Evolutionary conservation across 2,329 filamentous ascomycete genomes (phyloP), one percentile per base, ranked within the genome.

Genomic region (Fusarium denticulatum): DNA sequence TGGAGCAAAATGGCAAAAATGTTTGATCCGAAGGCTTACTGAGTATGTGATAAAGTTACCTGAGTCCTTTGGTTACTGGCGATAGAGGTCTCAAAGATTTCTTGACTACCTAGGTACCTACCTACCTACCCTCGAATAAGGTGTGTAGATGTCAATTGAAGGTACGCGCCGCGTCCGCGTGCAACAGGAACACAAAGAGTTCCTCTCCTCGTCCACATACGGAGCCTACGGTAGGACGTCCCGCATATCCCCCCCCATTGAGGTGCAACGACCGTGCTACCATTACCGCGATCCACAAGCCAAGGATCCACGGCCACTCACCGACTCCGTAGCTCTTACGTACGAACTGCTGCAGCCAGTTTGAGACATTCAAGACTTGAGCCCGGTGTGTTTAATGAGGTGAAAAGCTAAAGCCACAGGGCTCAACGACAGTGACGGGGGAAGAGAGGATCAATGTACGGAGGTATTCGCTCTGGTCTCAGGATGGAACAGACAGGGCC

Each of bases 241-340:
- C 71, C 69, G 72, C 67, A 71, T 62, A 73, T 64, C 47, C 61
- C 66, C 57, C 57, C 64, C 66, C 67, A 73, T 64, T 67, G 69
- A 64, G 64, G 71, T 74, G 58, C 66, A 42, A 75, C 67, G 70
- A 47, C 62, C 67, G 63, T 67, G 71, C 46, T 73, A 65, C 67
- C 28, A 46, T 24, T 30, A 53, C 47, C 50, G 20, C 58, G 71
- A 72, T 72, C 72, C 72, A 74, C 72, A 69, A 60, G 71, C 53
- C 72, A 56, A 69, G 72, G 69, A 73, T 74, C 66, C 69, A 73
- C 45, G 73, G 57, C 75, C 75, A 77, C 73, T 77, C 75, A 77
- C 75, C 75, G 75, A 77, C 75, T 77, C 60, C 59, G 28, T 72
- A 70, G 57, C 56, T 75, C 69, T 73, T 71, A 75, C 73, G 74